phyloP scores from a whole-genome alignment of 129 eudicot genomes.

The Artemisia argyi region DNA sequence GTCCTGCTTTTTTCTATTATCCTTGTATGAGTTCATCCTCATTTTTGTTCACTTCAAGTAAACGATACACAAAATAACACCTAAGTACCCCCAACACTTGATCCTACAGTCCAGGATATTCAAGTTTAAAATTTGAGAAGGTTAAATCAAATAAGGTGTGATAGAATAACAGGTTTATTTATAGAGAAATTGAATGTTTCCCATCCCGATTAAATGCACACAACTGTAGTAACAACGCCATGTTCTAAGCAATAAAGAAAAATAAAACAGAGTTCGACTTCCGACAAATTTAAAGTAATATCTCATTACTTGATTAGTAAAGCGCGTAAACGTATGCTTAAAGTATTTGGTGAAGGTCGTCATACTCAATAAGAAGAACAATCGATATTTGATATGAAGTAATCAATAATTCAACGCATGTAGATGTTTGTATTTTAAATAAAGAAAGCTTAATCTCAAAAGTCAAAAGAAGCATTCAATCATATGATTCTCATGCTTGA shows the following conservation, averaged over 20 bases:
- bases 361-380: not conserved
- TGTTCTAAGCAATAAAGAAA: not conserved
- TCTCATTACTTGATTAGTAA: not conserved
- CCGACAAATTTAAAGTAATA: not conserved
- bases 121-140: not conserved
- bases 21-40: constrained; percentile 9
- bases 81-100: not conserved
- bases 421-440: not conserved
- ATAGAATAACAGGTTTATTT: not conserved
- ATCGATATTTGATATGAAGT: not conserved
- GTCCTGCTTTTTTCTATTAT: not conserved
- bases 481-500: not conserved
- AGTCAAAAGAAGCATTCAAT: constrained; percentile 9
- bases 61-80: not conserved
- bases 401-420: not conserved
- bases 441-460: not conserved
- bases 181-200: not conserved
- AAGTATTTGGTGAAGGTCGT: not conserved
- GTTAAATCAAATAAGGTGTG: not conserved
- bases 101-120: constrained; percentile 21
- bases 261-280: too few species aligned
- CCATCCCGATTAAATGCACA: constrained; percentile 2
- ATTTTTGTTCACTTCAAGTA: not conserved
- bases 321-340: too few species aligned
- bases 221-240: not conserved